phyloP scores from a whole-genome alignment of 2,329 filamentous ascomycete species.

The Chaetomium sp. region DNA sequence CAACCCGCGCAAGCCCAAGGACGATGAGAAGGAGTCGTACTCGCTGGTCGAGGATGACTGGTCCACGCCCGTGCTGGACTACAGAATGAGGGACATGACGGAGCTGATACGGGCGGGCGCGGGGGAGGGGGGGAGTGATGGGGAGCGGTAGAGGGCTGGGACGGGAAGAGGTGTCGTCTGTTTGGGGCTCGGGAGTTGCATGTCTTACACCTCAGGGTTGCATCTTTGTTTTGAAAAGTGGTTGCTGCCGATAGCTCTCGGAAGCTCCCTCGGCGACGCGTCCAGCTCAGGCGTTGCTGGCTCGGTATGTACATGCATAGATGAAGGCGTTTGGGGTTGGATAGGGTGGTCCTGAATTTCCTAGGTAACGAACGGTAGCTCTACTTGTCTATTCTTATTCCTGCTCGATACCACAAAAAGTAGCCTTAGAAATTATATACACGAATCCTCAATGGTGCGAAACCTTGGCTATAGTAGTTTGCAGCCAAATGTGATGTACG shows the following conservation, averaged over 20 bases:
- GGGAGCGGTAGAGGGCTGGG: background rate
- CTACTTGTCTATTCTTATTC: background rate
- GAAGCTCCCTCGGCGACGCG: background rate
- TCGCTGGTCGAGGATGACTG: constrained; percentile 65
- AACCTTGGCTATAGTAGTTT: no score
- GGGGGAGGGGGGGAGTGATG: background rate
- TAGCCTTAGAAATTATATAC: background rate
- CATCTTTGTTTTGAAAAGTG: background rate
- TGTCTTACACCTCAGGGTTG: background rate
- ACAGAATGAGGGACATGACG: constrained; percentile 63
- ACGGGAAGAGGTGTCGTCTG: background rate
- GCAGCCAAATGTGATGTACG: no score
- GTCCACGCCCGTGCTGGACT: constrained; percentile 63
- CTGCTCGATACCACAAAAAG: background rate
- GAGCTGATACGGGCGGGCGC: constrained; percentile 50
- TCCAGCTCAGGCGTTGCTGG: background rate
- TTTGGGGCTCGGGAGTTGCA: background rate
- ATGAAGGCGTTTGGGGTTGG: background rate
- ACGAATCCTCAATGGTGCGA: no score
- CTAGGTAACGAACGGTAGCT: background rate
- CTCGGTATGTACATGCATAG: background rate
- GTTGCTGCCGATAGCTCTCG: background rate
- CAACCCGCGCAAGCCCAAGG: constrained; percentile 65
- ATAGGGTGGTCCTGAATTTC: background rate
- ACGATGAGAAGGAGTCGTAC: constrained; percentile 61